phyloP scores from a whole-genome alignment of 306 rosid species.

The Albizia julibrissin region DNA sequence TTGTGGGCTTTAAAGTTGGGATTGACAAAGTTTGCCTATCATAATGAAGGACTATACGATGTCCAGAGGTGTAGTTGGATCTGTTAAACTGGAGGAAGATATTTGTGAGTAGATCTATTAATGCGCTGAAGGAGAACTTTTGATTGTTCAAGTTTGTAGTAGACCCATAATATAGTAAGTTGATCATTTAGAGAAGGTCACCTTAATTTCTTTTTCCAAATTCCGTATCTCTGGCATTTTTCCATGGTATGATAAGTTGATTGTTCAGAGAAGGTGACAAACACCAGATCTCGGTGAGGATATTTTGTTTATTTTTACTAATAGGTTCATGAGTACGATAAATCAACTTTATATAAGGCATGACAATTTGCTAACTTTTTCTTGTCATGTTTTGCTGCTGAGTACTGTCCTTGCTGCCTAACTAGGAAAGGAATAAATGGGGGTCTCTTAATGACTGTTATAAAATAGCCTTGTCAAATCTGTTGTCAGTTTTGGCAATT shows the following conservation, averaged over 20 bases:
- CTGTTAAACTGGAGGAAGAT: not conserved
- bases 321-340: not conserved
- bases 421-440: not conserved
- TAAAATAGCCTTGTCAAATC: not conserved
- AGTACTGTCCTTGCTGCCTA: not conserved
- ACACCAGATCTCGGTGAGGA: not conserved
- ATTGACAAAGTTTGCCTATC: conserved; percentile 11
- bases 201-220: not conserved
- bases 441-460: not conserved
- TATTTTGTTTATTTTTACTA: not conserved
- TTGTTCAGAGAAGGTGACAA: not conserved
- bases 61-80: conserved; percentile 5
- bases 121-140: conserved; percentile 1
- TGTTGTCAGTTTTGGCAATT: conserved; percentile 2
- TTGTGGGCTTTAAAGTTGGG: conserved; percentile 6
- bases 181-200: conserved; percentile 8
- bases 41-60: not conserved
- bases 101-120: not conserved
- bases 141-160: not conserved
- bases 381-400: conserved; percentile 5
- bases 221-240: not conserved
- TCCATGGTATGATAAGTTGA: not conserved
- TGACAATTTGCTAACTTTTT: not conserved
- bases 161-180: not conserved
- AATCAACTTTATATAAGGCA: not conserved